Evolutionary conservation across 306 rosid genomes (phyloP).

Genomic region (Trichosanthes cucumerina): DNA sequence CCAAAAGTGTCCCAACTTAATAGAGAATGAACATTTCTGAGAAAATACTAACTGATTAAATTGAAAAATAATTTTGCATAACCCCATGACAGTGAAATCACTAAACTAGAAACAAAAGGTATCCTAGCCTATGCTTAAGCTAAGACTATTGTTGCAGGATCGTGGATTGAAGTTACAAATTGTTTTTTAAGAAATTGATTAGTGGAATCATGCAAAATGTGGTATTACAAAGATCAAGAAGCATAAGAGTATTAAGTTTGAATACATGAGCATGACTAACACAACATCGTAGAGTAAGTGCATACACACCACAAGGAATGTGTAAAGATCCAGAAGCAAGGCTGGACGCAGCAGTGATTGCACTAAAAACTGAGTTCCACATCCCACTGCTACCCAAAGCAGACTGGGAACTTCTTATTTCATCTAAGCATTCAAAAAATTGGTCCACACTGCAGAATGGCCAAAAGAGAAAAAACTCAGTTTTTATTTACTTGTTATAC

Average conservation of each 20-base stretch:
- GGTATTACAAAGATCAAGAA: not conserved
- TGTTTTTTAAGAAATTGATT: not conserved
- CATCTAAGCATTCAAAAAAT: slow-evolving; percentile 95
- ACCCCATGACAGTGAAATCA: not conserved
- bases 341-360: slow-evolving; percentile 91
- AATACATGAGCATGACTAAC: not conserved
- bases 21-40: no score
- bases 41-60: not conserved
- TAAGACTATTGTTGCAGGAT: not conserved
- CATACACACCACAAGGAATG: slow-evolving; percentile 56
- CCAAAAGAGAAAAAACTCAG: slow-evolving; percentile 7
- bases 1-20: not conserved
- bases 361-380: slow-evolving; percentile 96
- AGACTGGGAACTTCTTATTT: slow-evolving; percentile 82
- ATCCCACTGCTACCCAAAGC: slow-evolving; percentile 83
- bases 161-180: not conserved
- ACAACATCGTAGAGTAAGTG: slow-evolving; percentile 4
- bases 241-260: not conserved
- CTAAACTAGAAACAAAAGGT: not conserved
- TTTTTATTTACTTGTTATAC: not conserved
- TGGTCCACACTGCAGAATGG: slow-evolving; percentile 78
- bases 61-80: not conserved
- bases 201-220: not conserved
- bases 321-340: slow-evolving; percentile 93
- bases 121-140: not conserved